Conservation (phyloP, 2,329 filamentous ascomycete species). For the Cytospora schulzeri region DNA sequence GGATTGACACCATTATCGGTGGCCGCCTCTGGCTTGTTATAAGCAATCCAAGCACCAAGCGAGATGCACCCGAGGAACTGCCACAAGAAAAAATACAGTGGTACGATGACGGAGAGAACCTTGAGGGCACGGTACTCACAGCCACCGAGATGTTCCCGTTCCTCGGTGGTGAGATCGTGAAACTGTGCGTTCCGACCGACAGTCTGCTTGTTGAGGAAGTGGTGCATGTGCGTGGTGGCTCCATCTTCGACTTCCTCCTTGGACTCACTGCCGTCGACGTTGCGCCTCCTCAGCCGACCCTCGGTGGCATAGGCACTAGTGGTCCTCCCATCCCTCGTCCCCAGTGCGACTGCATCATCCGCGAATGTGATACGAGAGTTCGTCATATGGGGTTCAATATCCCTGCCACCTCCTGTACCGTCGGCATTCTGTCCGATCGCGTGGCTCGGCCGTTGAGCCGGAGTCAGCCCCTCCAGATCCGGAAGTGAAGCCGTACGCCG, state of each 20-base stretch:
- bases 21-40: slow-evolving; percentile 52
- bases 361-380: slow-evolving; percentile 18
- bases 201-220: slow-evolving; percentile 34
- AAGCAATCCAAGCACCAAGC: slow-evolving; percentile 56
- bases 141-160: slow-evolving; percentile 53
- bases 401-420: background rate
- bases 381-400: background rate
- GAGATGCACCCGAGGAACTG: slow-evolving; percentile 44
- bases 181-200: slow-evolving; percentile 51
- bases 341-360: background rate
- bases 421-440: background rate
- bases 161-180: slow-evolving; percentile 47
- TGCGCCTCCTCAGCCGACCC: background rate
- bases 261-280: background rate
- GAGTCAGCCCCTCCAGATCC: background rate
- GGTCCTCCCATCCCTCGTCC: slow-evolving; percentile 9
- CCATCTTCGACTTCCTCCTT: background rate
- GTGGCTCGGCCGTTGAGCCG: background rate
- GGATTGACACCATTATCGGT: slow-evolving; percentile 61
- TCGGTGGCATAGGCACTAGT: slow-evolving; percentile 8
- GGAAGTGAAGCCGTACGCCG: slow-evolving; percentile 17
- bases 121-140: slow-evolving; percentile 55
- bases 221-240: slow-evolving; percentile 34
- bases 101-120: slow-evolving; percentile 52
- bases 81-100: slow-evolving; percentile 49